These are phyloP conservation scores for Ceratocystis lukuohia DNA, from an alignment of 2,329 filamentous ascomycete genomes.

Conservation along the genomic window DNA sequence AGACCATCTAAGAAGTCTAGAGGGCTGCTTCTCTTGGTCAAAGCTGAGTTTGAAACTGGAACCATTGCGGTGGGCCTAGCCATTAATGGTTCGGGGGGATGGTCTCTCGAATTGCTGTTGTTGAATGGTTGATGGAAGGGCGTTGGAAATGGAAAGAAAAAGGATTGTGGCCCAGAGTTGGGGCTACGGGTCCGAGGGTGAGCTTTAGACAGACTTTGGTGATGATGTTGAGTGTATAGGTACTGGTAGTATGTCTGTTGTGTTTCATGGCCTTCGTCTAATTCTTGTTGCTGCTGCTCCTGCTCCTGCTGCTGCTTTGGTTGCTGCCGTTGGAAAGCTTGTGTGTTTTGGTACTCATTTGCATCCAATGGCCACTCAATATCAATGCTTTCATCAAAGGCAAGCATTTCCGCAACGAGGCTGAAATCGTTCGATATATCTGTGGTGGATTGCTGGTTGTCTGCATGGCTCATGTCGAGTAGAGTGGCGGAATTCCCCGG, in stretches of 20 bases:
- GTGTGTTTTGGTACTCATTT: neutral
- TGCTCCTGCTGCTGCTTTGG: neutral
- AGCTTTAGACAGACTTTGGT: neutral
- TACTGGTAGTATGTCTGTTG: neutral
- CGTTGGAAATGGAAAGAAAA: neutral
- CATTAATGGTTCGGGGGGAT: no score
- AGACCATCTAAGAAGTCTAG: constrained; percentile 1
- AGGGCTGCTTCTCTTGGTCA: neutral
- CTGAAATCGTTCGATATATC: neutral
- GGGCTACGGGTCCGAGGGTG: neutral
- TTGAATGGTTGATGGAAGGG: neutral
- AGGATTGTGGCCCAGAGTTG: neutral
- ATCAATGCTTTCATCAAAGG: neutral
- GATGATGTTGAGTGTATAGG: neutral
- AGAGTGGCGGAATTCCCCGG: neutral
- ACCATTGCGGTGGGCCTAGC: no score
- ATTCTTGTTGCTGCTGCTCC: neutral
- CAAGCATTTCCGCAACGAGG: neutral
- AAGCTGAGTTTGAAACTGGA: neutral
- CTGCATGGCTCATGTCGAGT: neutral
- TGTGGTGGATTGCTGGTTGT: neutral
- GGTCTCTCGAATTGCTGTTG: no score
- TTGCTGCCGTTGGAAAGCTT: neutral
- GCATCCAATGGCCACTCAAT: neutral
- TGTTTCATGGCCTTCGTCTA: neutral